Evolutionary conservation across 2,329 filamentous ascomycete species (phyloP).

Genomic region (Sclerotinia borealis): DNA sequence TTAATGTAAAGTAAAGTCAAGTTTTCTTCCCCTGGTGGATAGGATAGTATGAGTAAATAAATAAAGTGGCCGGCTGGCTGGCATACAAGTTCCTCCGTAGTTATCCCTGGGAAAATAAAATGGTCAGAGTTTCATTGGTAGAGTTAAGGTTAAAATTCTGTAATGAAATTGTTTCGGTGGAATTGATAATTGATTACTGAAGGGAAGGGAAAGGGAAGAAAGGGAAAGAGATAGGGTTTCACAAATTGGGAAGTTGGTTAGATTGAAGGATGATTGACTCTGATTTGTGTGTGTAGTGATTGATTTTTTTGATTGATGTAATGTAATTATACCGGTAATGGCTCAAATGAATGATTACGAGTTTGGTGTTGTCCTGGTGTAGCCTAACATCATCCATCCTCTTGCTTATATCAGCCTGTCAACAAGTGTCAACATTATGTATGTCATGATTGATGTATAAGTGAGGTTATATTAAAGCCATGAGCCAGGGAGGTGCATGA

Average conservation of each 20-base stretch:
- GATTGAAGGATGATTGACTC: not conserved
- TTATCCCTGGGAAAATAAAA: not conserved
- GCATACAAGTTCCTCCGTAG: not conserved
- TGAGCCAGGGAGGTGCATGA: not conserved
- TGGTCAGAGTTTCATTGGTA: not conserved
- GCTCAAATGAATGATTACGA: not conserved
- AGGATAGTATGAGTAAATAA: too few relatives aligned
- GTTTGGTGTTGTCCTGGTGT: not conserved
- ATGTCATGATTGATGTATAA: not conserved
- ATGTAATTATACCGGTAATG: not conserved
- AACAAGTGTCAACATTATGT: too few relatives aligned
- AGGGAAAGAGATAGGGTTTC: not conserved
- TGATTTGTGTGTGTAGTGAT: not conserved
- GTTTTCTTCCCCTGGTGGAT: too few relatives aligned
- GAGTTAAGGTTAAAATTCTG: not conserved
- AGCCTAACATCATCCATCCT: not conserved
- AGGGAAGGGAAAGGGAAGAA: too few relatives aligned
- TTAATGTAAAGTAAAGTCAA: too few relatives aligned
- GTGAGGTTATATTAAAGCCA: not conserved
- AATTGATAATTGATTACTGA: not conserved
- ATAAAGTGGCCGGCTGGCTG: not conserved
- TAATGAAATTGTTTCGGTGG: not conserved
- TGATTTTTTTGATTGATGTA: not conserved
- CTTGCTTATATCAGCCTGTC: not conserved
- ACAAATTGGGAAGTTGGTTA: not conserved